These are phyloP conservation scores for Euphorbia lathyris DNA, from an alignment of 345 rosid genomes.

Conservation along the genomic window DNA sequence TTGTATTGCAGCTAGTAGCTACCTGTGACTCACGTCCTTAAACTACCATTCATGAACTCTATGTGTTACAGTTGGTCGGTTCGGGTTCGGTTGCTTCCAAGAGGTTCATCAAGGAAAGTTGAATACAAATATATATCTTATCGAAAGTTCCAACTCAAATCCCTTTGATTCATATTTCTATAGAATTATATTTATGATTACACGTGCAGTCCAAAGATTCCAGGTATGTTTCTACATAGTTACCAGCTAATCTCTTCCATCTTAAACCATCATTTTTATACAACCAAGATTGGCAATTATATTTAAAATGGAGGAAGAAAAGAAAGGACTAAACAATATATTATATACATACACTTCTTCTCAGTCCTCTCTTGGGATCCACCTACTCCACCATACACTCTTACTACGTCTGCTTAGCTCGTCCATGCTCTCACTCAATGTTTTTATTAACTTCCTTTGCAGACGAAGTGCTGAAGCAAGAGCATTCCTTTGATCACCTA, in stretches of 20 bases:
- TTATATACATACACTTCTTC: constrained; percentile 21
- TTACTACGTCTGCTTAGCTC: constrained; percentile 63
- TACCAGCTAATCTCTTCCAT: constrained; percentile 30
- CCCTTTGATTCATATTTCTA: constrained; percentile 13
- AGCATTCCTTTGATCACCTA: constrained; percentile 56
- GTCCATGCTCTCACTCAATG: constrained; percentile 71
- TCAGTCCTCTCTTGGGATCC: constrained; percentile 92
- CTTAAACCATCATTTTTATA: constrained; percentile 17
- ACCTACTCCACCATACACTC: constrained; percentile 95
- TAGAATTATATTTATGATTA: constrained; percentile 8
- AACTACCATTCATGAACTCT: background rate
- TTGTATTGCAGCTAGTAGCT: too few relatives aligned
- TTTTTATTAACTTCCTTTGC: constrained; percentile 68
- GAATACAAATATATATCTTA: background rate
- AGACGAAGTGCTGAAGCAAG: constrained; percentile 75
- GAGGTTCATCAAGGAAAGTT: background rate
- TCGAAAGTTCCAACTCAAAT: background rate
- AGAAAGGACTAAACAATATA: background rate
- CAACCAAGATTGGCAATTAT: constrained; percentile 8
- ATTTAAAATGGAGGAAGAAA: constrained; percentile 16
- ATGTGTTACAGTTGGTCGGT: background rate
- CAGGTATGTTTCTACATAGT: constrained; percentile 23
- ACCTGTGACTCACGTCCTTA: too few relatives aligned
- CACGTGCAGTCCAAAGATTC: constrained; percentile 30
- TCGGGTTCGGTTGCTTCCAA: background rate